Evolutionary conservation across 495 filamentous ascomycete species (phyloP), one percentile per base, ranked within the genome.

Genomic region (Penicillium arizonense): DNA sequence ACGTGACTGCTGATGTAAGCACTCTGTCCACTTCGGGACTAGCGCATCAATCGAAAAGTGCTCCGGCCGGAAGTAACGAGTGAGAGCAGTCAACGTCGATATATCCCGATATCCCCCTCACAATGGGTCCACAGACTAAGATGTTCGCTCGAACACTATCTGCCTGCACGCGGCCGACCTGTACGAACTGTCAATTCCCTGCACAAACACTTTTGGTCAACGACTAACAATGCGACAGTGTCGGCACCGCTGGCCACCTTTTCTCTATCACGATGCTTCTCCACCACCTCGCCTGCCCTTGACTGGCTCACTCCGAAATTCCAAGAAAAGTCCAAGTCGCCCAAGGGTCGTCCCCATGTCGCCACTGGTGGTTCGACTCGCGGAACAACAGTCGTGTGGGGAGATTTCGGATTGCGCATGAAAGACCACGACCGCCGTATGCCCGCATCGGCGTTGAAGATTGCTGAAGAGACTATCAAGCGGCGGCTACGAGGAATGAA

Each of bases 331-430:
- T 82, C 83, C 44, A 94, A 94, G 70, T 92, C 93, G 58, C 87
- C 88, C 64, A 97, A 97, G 75, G 95, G 94, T 30, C 85, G 90
- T 2, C 84, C 88, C 38, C 83, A 90, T 61, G 90, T 97, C 37
- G 81, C 87, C 35, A 99, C 91, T 2, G 95, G 94, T 30, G 95
- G 94, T 44, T 92, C 88, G 36, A 85, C 80, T 8, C 89, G 93
- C 54, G 94, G 94, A 53, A 99, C 94, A 43, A 97, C 93, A 2
- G 88, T 99, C 11, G 81, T 91, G 45, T 97, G 91, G 91, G 94
- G 94, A 47, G 93, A 97, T 71, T 97, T 92, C 64, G 94, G 94
- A 13, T 70, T 99, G 64, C 90, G 94, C 39, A 90, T 99, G 84
- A 84, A 80, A 53, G 91, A 97, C 72, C 90, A 97, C 67, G 88